These are phyloP conservation scores for Mucor piriformis DNA, from an alignment of 371 early-diverging fungal species.

Conservation along the genomic window DNA sequence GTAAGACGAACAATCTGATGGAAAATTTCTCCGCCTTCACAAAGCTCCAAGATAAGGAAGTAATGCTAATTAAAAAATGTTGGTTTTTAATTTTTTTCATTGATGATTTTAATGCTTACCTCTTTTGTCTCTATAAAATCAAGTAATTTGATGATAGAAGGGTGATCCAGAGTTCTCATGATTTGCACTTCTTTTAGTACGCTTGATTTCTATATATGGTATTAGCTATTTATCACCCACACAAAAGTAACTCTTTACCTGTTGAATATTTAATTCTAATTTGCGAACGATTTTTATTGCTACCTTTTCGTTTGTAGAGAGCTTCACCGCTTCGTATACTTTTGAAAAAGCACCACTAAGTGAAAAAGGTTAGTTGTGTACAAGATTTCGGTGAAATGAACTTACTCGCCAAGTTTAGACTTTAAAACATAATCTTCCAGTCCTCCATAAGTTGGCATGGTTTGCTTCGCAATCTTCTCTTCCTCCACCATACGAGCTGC, in stretches of 20 bases:
- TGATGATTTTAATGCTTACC: constrained; percentile 36
- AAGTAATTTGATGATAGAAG: constrained; percentile 76
- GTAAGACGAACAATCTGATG: constrained; percentile 63
- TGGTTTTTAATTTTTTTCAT: background rate
- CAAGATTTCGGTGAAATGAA: background rate
- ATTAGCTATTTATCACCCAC: constrained; percentile 3
- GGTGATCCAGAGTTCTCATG: constrained; percentile 80
- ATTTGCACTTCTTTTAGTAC: constrained; percentile 88
- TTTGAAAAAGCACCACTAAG: constrained; percentile 84
- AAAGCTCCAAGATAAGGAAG: constrained; percentile 36
- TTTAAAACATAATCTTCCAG: constrained; percentile 55
- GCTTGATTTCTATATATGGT: constrained; percentile 62
- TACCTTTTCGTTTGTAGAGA: constrained; percentile 61
- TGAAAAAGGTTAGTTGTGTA: background rate
- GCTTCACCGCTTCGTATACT: constrained; percentile 74
- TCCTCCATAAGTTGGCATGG: constrained; percentile 58
- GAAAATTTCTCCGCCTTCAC: constrained; percentile 70
- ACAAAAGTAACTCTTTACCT: constrained; percentile 42
- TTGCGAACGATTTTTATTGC: constrained; percentile 87
- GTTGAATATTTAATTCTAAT: constrained; percentile 54
- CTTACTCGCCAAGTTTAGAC: constrained; percentile 73
- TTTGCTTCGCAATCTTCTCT: constrained; percentile 29
- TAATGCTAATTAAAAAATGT: constrained; percentile 18
- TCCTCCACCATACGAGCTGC: constrained; percentile 39
- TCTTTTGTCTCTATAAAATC: constrained; percentile 68